Evolutionary conservation across 2,329 filamentous ascomycete species (phyloP).

Genomic region (Juglanconis juglandina): DNA sequence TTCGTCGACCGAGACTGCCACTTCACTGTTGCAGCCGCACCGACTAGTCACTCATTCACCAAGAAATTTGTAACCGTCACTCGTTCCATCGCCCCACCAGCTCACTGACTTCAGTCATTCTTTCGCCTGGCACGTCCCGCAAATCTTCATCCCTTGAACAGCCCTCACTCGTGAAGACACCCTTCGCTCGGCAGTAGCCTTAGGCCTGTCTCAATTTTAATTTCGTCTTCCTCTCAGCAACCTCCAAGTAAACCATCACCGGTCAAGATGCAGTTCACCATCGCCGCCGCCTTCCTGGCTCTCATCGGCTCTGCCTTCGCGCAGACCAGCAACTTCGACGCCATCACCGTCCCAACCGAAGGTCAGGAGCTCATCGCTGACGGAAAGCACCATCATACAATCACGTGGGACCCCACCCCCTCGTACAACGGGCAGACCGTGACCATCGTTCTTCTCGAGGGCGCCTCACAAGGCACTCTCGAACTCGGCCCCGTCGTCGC

Average conservation of each 20-base stretch:
- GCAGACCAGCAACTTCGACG: constrained; percentile 55
- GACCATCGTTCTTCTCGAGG: constrained; percentile 54
- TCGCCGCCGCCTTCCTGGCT: constrained; percentile 48
- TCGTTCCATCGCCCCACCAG: constrained; percentile 9
- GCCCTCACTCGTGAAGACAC: constrained; percentile 7
- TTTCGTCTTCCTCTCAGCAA: not conserved
- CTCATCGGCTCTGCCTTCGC: constrained; percentile 49
- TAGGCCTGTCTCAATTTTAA: not conserved
- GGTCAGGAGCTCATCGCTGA: constrained; percentile 47
- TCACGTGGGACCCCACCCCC: constrained; percentile 47
- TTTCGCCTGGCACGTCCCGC: constrained; percentile 3
- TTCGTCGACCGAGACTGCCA: constrained; percentile 1
- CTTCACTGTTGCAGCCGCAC: constrained; percentile 11
- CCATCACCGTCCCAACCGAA: constrained; percentile 45
- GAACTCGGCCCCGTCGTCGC: not conserved
- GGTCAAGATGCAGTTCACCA: constrained; percentile 53
- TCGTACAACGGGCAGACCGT: constrained; percentile 40
- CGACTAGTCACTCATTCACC: constrained; percentile 13
- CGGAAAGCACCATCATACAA: constrained; percentile 36
- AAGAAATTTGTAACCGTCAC: constrained; percentile 5
- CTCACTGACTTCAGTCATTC: constrained; percentile 7
- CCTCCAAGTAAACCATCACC: constrained; percentile 17
- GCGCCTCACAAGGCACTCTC: constrained; percentile 41
- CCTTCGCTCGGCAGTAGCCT: not conserved
- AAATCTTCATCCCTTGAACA: constrained; percentile 3